Evolutionary conservation across 306 rosid species (phyloP).

Genomic region (Geum urbanum): DNA sequence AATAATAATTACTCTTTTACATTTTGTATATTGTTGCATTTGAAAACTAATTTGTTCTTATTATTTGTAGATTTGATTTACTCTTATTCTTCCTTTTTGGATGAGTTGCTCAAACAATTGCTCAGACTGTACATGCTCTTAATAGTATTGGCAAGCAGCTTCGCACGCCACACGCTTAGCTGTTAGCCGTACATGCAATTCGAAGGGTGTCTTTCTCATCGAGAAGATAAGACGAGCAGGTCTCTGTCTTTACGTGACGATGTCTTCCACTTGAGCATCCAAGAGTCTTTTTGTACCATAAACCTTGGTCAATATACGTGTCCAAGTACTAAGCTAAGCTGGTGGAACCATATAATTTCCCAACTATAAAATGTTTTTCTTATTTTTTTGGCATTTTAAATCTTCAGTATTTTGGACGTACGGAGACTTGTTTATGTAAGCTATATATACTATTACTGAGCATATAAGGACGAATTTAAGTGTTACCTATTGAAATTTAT

Average conservation of each 20-base stretch:
- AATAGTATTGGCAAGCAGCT: not conserved
- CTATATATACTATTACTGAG: too few relatives aligned
- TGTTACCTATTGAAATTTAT: too few relatives aligned
- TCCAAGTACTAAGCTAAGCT: not conserved
- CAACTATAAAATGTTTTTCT: not conserved
- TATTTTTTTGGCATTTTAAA: not conserved
- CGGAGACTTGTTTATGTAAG: not conserved
- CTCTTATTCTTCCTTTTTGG: too few relatives aligned
- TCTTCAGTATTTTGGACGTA: too few relatives aligned
- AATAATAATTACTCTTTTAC: too few relatives aligned
- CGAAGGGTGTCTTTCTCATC: conserved; percentile 1
- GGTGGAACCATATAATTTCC: too few relatives aligned
- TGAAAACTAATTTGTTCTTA: too few relatives aligned
- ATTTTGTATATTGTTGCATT: too few relatives aligned
- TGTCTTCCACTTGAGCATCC: not conserved
- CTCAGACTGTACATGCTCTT: too few relatives aligned
- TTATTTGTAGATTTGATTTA: too few relatives aligned
- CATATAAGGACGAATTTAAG: too few relatives aligned
- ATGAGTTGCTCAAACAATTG: too few relatives aligned
- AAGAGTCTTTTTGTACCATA: not conserved
- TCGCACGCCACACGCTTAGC: not conserved
- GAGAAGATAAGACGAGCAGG: not conserved
- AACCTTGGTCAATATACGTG: not conserved
- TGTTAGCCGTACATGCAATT: not conserved
- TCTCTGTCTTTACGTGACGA: not conserved